Evolutionary conservation across 768 basidiomycete genomes (phyloP), one percentile per base, ranked within the genome.

Genomic region (Trametes gibbosa): DNA sequence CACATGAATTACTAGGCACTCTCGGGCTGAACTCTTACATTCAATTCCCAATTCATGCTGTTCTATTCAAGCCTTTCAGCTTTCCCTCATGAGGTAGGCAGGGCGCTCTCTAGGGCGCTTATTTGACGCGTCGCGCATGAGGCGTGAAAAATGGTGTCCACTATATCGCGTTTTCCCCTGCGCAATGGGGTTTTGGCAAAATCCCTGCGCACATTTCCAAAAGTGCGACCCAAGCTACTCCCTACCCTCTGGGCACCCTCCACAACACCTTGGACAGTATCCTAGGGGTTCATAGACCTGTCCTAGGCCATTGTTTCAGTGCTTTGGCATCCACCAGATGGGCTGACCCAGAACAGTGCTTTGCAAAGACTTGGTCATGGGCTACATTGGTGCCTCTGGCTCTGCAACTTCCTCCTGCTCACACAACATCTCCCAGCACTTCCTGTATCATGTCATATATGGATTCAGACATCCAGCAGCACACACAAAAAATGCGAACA

Each of bases 71-170:
- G 51, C 63, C 61, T 66, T 63, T 68, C 65, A 65, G 61, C 62
- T 64, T 58, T 66, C 67, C 66, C 66, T 66, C 70, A 67, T 70
- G 67, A 66, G 64, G 61, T 68, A 70, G 73, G 70, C 68, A 71
- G 65, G 49, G 56, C 40, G 48, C 45, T 52, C 45, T 68, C 63
- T 67, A 64, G 68, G 53, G 73, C 64, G 59, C 58, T n/a, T 63
- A 65, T 65, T 64, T 63, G 67, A 63, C 67, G 42, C 19, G 58
- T 54, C 37, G 56, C 64, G 58, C 61, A 61, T 56, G 56, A 71
- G 63, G 65, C 59, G 66, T 72, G 69, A 70, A 65, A 66, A 58
- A 49, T 69, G 58, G 62, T 66, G 67, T 72, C 70, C 70, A 72
- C 29, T 32, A 71, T 64, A 68, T 71, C 65, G 64, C 68, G 65